Conservation (phyloP, 2,329 filamentous ascomycete genomes). For the Trichoderma cornu-damae region DNA sequence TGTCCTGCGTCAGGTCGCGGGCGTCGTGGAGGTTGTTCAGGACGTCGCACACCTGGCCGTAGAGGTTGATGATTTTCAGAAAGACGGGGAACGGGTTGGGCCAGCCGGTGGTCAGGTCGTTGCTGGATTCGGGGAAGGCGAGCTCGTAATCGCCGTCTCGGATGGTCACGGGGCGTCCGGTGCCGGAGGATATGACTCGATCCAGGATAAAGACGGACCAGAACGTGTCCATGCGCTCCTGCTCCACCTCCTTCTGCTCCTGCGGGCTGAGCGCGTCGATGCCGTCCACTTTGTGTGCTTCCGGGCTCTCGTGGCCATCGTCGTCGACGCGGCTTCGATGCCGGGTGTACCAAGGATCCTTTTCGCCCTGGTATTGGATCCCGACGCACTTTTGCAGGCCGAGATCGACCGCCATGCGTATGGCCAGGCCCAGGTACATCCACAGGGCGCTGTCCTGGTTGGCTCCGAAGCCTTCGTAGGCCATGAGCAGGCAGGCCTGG, state of each 20-base stretch:
- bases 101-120: constrained; percentile 58
- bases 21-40: constrained; percentile 74
- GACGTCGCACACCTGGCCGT: constrained; percentile 77
- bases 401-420: constrained; percentile 74
- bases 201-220: constrained; percentile 89
- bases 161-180: constrained; percentile 76
- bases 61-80: constrained; percentile 78
- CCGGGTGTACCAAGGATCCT: constrained; percentile 45
- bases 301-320: constrained; percentile 33
- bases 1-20: constrained; percentile 69
- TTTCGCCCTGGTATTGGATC: constrained; percentile 55
- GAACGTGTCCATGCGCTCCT: constrained; percentile 80
- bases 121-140: constrained; percentile 52
- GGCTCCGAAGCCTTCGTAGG: constrained; percentile 83
- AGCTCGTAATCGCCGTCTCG: constrained; percentile 82
- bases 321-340: constrained; percentile 38
- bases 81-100: constrained; percentile 75
- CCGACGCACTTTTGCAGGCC: constrained; percentile 79
- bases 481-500: constrained; percentile 76
- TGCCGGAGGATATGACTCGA: constrained; percentile 80
- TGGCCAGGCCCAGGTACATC: constrained; percentile 89
- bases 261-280: constrained; percentile 39
- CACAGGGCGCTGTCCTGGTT: constrained; percentile 85
- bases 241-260: constrained; percentile 63
- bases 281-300: constrained; percentile 37